These are phyloP conservation scores for Pistacia vera DNA, from an alignment of 345 rosid genomes.

Conservation along the genomic window DNA sequence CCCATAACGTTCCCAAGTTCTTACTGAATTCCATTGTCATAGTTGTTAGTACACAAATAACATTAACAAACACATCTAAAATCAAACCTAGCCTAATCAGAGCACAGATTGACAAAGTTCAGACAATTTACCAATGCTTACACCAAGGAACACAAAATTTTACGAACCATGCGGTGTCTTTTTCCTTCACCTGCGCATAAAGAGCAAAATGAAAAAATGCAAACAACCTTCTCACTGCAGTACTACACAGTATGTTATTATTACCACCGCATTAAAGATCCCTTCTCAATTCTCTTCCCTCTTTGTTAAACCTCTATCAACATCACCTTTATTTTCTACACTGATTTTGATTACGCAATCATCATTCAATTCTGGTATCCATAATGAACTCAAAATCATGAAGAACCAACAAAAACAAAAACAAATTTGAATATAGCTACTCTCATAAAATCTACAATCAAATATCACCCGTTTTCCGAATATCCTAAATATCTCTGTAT, in stretches of 20 bases:
- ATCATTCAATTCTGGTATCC: background rate
- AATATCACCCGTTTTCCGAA: background rate
- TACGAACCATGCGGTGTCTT: conserved; percentile 94
- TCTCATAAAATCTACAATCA: background rate
- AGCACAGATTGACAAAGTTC: background rate
- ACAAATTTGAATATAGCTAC: background rate
- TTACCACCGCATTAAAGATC: background rate
- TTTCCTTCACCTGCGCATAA: conserved; percentile 78
- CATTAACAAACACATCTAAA: background rate
- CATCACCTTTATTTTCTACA: background rate
- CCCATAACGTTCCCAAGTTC: conserved; percentile 92
- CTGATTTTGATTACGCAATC: background rate
- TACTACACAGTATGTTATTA: background rate
- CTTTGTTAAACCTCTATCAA: background rate
- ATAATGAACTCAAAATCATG: background rate
- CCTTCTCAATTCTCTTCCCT: background rate
- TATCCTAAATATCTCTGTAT: background rate
- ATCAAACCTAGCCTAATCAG: background rate
- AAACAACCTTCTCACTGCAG: background rate
- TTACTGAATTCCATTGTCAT: conserved; percentile 52
- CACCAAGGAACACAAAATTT: conserved; percentile 99
- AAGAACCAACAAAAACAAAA: background rate
- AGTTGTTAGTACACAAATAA: conserved; percentile 21
- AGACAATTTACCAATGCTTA: conserved; percentile 79
- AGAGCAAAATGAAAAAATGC: background rate